phyloP scores from a whole-genome alignment of 2,329 filamentous ascomycete genomes.

The Claviceps arundinis region DNA sequence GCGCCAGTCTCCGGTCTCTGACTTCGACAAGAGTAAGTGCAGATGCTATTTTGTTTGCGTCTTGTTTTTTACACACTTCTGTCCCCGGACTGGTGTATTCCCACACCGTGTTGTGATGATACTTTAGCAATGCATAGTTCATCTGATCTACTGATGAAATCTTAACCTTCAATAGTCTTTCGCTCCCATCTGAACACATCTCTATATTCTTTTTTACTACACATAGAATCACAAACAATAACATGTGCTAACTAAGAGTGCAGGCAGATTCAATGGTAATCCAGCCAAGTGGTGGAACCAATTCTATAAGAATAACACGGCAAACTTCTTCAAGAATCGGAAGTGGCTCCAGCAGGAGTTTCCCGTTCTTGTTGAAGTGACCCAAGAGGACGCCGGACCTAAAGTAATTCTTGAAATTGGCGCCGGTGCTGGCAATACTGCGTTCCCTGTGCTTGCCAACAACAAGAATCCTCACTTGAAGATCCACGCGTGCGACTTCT shows the following conservation, averaged over 20 bases:
- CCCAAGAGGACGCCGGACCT: slow-evolving; percentile 53
- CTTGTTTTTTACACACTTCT: neutral
- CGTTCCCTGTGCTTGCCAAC: slow-evolving; percentile 74
- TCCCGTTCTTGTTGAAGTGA: slow-evolving; percentile 68
- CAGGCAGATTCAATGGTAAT: slow-evolving; percentile 72
- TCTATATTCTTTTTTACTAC: neutral
- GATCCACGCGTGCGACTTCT: slow-evolving; percentile 93
- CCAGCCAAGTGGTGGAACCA: slow-evolving; percentile 96
- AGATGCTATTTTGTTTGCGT: neutral
- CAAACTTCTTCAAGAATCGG: slow-evolving; percentile 97
- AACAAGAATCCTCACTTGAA: slow-evolving; percentile 74
- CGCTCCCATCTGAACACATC: slow-evolving; percentile 54
- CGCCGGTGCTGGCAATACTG: slow-evolving; percentile 90
- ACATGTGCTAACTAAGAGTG: slow-evolving; percentile 24
- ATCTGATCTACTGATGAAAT: slow-evolving; percentile 55
- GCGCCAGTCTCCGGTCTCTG: slow-evolving; percentile 72
- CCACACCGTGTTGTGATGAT: slow-evolving; percentile 40
- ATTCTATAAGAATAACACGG: slow-evolving; percentile 95
- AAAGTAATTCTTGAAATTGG: slow-evolving; percentile 77
- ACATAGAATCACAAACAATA: neutral
- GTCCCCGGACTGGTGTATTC: neutral
- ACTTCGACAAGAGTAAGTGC: slow-evolving; percentile 73
- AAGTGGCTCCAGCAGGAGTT: slow-evolving; percentile 98
- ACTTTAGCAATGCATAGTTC: slow-evolving; percentile 51
- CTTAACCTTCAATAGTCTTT: slow-evolving; percentile 44